These are phyloP conservation scores for Cyphellophora europaea DNA, from an alignment of 2,329 filamentous ascomycete species.

Conservation along the genomic window DNA sequence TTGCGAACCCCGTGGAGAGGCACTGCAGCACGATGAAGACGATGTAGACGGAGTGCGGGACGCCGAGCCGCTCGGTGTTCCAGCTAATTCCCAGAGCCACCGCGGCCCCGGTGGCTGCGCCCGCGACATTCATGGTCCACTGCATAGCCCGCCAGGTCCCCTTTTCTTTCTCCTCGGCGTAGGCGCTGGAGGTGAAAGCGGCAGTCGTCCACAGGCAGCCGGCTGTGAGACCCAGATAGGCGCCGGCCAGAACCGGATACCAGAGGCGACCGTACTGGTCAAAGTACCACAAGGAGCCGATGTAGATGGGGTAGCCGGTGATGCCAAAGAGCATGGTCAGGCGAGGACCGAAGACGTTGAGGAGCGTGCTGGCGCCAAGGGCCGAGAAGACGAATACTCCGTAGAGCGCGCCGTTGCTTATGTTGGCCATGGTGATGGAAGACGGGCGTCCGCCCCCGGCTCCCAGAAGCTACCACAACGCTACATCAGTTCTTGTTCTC, in stretches of 20 bases:
- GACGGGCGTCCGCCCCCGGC: conserved; percentile 9
- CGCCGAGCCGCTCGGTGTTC: neutral
- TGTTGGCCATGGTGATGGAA: conserved; percentile 6
- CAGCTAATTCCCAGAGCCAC: neutral
- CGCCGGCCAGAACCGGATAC: conserved; percentile 6
- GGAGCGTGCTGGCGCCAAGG: conserved; percentile 7
- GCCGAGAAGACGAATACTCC: conserved; percentile 8
- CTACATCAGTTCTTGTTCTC: too few relatives aligned
- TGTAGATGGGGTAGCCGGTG: conserved; percentile 7
- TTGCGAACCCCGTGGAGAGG: too few relatives aligned
- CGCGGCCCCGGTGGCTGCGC: conserved; percentile 4
- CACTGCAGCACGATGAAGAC: conserved; percentile 2
- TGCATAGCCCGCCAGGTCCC: conserved; percentile 2
- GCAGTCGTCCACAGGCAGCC: conserved; percentile 5
- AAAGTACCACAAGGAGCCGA: conserved; percentile 9
- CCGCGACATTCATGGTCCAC: conserved; percentile 2
- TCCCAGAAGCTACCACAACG: conserved; percentile 8
- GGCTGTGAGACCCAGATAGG: conserved; percentile 1
- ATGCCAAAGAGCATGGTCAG: conserved; percentile 7
- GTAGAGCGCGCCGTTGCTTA: conserved; percentile 8
- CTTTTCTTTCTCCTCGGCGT: conserved; percentile 7
- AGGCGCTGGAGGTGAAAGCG: conserved; percentile 2
- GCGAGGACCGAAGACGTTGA: conserved; percentile 7
- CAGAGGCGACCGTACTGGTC: conserved; percentile 4
- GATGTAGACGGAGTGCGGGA: conserved; percentile 3